Percentiles rank a stretch among this genome's conserved stretches.
Conservation (phyloP, 768 basidiomycete genomes). For the Sporobolomyces phaffii region DNA sequence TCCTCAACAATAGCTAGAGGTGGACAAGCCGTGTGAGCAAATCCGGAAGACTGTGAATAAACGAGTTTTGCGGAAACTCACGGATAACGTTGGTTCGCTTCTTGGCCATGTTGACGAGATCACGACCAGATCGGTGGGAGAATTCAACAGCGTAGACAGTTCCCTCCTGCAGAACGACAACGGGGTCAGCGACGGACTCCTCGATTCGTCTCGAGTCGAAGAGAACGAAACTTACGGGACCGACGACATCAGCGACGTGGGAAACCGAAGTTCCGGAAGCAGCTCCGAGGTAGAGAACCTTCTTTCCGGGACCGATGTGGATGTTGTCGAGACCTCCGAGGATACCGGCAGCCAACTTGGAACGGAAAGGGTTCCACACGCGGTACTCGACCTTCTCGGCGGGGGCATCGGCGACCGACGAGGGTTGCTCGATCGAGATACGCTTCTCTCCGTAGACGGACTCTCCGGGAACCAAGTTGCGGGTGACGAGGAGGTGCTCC, state of each 20-base stretch:
- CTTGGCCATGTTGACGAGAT: slow-evolving; percentile 98
- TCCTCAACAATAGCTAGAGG: slow-evolving; percentile 85
- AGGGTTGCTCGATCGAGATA: slow-evolving; percentile 70
- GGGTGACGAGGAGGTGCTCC: slow-evolving; percentile 92
- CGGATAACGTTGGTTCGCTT: slow-evolving; percentile 98
- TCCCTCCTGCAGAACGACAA: slow-evolving; percentile 62
- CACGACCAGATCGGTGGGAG: slow-evolving; percentile 90
- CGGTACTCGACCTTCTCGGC: slow-evolving; percentile 87
- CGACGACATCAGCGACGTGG: slow-evolving; percentile 98
- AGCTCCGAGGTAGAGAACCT: slow-evolving; percentile 95
- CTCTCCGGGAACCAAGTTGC: slow-evolving; percentile 95
- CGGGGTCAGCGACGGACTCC: background rate
- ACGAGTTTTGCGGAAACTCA: slow-evolving; percentile 51
- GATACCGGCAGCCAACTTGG: slow-evolving; percentile 93
- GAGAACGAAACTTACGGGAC: slow-evolving; percentile 61
- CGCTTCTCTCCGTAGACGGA: slow-evolving; percentile 98
- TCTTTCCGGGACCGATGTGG: slow-evolving; percentile 84
- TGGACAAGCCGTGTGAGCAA: background rate
- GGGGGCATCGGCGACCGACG: slow-evolving; percentile 41
- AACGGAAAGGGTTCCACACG: slow-evolving; percentile 99
- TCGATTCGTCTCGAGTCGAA: background rate
- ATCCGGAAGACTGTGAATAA: background rate
- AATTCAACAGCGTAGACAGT: slow-evolving; percentile 98
- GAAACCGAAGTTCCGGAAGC: slow-evolving; percentile 96
- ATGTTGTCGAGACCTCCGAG: slow-evolving; percentile 90